phyloP scores from a whole-genome alignment of 257 asterid genomes.

The Rhazya stricta region DNA sequence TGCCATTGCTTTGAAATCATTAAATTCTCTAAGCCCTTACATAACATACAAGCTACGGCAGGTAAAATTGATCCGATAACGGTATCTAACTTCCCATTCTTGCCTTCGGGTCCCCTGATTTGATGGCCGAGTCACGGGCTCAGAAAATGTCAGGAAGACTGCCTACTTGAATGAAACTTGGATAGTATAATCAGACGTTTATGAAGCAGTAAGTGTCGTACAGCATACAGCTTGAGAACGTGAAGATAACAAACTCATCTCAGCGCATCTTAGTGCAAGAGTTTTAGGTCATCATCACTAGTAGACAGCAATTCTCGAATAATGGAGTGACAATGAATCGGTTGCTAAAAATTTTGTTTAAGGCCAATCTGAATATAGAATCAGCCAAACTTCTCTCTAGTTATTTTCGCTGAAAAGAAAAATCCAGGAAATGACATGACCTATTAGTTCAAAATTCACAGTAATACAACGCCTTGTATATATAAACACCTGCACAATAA shows the following conservation, averaged over 20 bases:
- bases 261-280: slow-evolving; percentile 61
- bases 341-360: slow-evolving; percentile 50
- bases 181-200: neutral
- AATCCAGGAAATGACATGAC: neutral
- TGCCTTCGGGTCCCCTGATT: slow-evolving; percentile 64
- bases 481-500: neutral
- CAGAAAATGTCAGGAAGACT: slow-evolving; percentile 58
- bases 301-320: slow-evolving; percentile 53
- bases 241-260: slow-evolving; percentile 40
- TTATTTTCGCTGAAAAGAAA: neutral
- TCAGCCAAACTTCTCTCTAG: no score
- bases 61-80: slow-evolving; percentile 48
- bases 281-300: slow-evolving; percentile 49
- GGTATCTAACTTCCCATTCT: slow-evolving; percentile 58
- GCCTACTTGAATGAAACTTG: slow-evolving; percentile 35
- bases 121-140: slow-evolving; percentile 41
- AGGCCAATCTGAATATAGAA: slow-evolving; percentile 37
- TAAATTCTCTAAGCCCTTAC: slow-evolving; percentile 65
- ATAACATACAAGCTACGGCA: slow-evolving; percentile 56
- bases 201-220: neutral
- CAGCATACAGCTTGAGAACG: neutral
- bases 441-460: neutral
- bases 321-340: slow-evolving; percentile 47
- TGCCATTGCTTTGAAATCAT: slow-evolving; percentile 61
- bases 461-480: neutral